Base-by-base conservation (phyloP, 2,329 filamentous ascomycete genomes). In the Coleophoma eucalyptorum region DNA sequence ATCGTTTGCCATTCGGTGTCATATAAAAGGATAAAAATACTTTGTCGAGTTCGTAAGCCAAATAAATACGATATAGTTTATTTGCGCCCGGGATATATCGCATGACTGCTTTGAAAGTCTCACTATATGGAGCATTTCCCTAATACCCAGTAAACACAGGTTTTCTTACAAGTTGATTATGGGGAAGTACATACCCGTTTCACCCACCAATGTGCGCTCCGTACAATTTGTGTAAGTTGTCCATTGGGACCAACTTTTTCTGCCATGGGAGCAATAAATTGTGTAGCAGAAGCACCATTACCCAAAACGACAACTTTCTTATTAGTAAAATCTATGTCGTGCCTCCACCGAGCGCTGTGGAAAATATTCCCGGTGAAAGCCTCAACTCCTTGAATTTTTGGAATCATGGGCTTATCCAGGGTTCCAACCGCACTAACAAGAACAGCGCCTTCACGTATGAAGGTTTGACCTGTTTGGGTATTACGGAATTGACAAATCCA, bases 81-180 rank as follows among this genome's bases (percentile, higher is more conserved):
- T 63, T 57, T 21, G 63, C 53, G 1, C 77, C 75, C 0, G 83
- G 83, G 0, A 85, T 51, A 13, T 68, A 59, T 10, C 63, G 68
- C 58, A 79, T 67, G 1, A 83, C 21, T 16, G 19, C 15, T 21
- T 37, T 44, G 26, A 44, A 50, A 13, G 35, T 19, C 38, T 19
- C 10, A 8, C 13, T 11, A 21, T 45, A 45, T 7, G 12, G 12
- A 6, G 43, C 13, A 32, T 45, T 45, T n/a, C n/a, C n/a, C n/a
- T n/a, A n/a, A n/a, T n/a, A n/a, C n/a, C n/a, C n/a, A n/a, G n/a
- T n/a, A n/a, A n/a, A n/a, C n/a, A n/a, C n/a, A n/a, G n/a, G n/a
- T n/a, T n/a, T n/a, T n/a, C n/a, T n/a, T n/a, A n/a, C n/a, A n/a
- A n/a, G n/a, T n/a, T n/a, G n/a, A n/a, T n/a, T n/a, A n/a, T n/a